Conservation (phyloP, 179 eudicot genomes). For the Pouteria campechiana region DNA sequence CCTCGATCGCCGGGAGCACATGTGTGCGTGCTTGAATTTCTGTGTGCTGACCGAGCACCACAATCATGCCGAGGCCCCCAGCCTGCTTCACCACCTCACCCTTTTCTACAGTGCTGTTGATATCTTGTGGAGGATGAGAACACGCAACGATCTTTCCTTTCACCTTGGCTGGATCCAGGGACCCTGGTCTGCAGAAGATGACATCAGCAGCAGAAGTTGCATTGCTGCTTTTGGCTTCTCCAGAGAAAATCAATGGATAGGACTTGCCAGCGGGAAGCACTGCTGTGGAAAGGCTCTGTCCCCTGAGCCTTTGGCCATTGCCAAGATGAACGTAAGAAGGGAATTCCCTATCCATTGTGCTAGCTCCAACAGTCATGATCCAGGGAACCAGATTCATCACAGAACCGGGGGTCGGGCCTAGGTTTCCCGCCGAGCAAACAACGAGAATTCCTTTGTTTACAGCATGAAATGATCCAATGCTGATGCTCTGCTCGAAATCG, state of each 20-base stretch:
- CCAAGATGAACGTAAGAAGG: conserved; percentile 7
- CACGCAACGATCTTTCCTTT: conserved; percentile 40
- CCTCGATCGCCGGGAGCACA: conserved; percentile 55
- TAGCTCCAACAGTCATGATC: conserved; percentile 36
- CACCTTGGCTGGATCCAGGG: conserved; percentile 27
- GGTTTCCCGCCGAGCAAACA: conserved; percentile 31
- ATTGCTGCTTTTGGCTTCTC: conserved; percentile 15
- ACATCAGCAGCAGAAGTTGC: conserved; percentile 16
- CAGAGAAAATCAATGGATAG: conserved; percentile 22
- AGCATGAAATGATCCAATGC: conserved; percentile 36
- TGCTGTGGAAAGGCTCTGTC: conserved; percentile 19
- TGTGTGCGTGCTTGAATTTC: conserved; percentile 37
- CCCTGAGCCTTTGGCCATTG: conserved; percentile 20
- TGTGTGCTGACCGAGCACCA: conserved; percentile 20
- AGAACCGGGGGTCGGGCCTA: conserved; percentile 13
- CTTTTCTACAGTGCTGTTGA: conserved; percentile 22
- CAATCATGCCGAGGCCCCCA: conserved; percentile 70
- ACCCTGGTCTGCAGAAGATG: conserved; percentile 12
- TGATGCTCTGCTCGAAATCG: conserved; percentile 11
- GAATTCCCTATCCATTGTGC: conserved; percentile 30
- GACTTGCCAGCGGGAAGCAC: conserved; percentile 7
- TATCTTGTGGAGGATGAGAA: conserved; percentile 39
- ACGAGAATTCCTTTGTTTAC: conserved; percentile 19
- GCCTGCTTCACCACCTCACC: conserved; percentile 26
- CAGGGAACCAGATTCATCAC: conserved; percentile 36